Percentiles rank a stretch among this genome's conserved stretches.
Conservation (phyloP, 352 stramenopile genomes). For the Phytophthora sp. region DNA sequence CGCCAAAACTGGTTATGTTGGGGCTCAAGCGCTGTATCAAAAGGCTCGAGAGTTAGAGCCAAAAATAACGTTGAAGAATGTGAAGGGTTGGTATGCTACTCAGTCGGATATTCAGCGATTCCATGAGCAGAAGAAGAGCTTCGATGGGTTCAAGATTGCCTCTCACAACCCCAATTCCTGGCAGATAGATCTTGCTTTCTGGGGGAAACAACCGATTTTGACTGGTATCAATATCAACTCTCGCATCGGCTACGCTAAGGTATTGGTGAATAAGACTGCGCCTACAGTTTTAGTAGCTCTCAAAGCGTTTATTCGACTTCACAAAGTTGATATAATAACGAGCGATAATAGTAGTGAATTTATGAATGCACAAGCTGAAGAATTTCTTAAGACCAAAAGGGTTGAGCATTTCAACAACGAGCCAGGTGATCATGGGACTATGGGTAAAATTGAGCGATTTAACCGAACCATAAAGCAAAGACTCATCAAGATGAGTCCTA, state of each 20-base stretch:
- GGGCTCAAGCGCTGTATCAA: slow-evolving; percentile 26
- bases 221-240: neutral
- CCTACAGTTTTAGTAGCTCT: neutral
- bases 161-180: neutral
- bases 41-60: slow-evolving; percentile 23
- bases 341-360: neutral
- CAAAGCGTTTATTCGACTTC: neutral
- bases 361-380: neutral
- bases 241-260: neutral
- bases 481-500: neutral
- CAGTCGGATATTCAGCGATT: neutral
- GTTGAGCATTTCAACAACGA: neutral
- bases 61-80: neutral
- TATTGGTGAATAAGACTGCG: neutral
- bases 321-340: neutral
- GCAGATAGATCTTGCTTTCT: neutral
- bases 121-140: neutral
- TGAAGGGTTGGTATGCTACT: neutral
- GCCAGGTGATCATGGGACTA: neutral
- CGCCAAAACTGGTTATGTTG: slow-evolving; percentile 31
- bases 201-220: neutral
- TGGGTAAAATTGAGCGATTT: neutral
- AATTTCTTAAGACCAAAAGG: neutral
- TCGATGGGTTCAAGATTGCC: neutral
- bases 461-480: neutral